Base-by-base conservation (phyloP, 208 protist genomes). In the Lotmaria passim region DNA sequence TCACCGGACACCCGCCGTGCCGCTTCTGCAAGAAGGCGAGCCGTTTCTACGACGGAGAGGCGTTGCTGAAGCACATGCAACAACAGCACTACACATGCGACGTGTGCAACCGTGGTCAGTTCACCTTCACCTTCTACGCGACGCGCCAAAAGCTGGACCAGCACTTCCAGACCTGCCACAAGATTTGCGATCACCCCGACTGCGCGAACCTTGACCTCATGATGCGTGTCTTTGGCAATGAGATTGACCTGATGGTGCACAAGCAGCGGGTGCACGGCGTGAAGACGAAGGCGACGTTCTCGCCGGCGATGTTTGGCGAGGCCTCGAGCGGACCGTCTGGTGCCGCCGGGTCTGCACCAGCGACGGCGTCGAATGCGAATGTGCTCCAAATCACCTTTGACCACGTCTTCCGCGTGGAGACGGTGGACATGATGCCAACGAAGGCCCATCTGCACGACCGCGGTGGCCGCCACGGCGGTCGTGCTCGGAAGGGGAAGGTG, bases 1-100 rank as follows among this genome's bases (percentile, higher is more conserved):
- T 97, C 68, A 85, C 83, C 19, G 93, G 93, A 7, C 93, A 97
- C 81, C 89, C 90, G 12, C 75, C 61, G 21, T 97, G 93, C 68
- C 74, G 68, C 38, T 97, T 97, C 69, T 97, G 93, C 67, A 70
- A 75, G 30, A 15, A 41, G 30, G n/a, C 55, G 0, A 66, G 62
- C 7, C 69, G 57, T 24, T 93, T 94, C 68, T 95, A 95, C 64
- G 89, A 96, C 60, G 87, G 87, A 24, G 93, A 95, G 69, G 69
- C 83, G 36, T 67, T 97, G 43, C 68, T 95, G 10, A 86, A 90
- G 70, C 93, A 97, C 78, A 97, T 97, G 93, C 82, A 83, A 58
- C 63, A 89, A n/a, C 64, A 83, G 23, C 93, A 97, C 87, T 93
- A 95, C 69, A 88, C 90, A 0, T 97, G 93, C 68, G 90, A 97